Evolutionary conservation across 768 basidiomycete genomes (phyloP).

Genomic region (Gautieria morchelliformis): DNA sequence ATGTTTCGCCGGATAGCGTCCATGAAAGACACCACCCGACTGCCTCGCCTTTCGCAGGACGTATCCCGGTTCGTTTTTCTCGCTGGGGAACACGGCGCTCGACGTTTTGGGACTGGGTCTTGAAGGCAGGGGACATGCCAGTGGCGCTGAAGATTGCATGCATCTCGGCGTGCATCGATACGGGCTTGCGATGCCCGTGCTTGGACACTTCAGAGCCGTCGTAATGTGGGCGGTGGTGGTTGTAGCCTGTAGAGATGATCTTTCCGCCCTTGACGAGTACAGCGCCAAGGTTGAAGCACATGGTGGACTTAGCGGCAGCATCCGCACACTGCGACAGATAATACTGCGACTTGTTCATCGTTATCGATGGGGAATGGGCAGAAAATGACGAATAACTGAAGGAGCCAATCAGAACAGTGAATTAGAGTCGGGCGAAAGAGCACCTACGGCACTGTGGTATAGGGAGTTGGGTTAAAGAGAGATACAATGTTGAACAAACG

Average conservation of each 20-base stretch:
- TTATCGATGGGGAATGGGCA: slow-evolving; percentile 12
- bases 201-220: slow-evolving; percentile 31
- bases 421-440: not conserved
- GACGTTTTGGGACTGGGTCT: slow-evolving; percentile 42
- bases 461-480: not conserved
- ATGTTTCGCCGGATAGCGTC: slow-evolving; percentile 10
- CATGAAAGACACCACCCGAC: slow-evolving; percentile 14
- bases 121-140: slow-evolving; percentile 41
- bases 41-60: slow-evolving; percentile 9
- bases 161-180: slow-evolving; percentile 51
- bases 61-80: slow-evolving; percentile 9
- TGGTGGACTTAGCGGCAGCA: slow-evolving; percentile 40
- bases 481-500: not conserved
- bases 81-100: slow-evolving; percentile 21
- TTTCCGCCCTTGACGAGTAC: slow-evolving; percentile 44
- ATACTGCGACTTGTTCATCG: slow-evolving; percentile 40
- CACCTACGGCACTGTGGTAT: not conserved
- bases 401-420: not conserved
- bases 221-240: slow-evolving; percentile 46
- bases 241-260: slow-evolving; percentile 40
- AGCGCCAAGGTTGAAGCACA: slow-evolving; percentile 39
- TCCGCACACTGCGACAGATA: slow-evolving; percentile 42
- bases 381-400: not conserved
- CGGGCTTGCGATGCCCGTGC: slow-evolving; percentile 31
- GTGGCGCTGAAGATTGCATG: slow-evolving; percentile 45